Evolutionary conservation across 768 basidiomycete genomes (phyloP).

Genomic region (Boletus reticuloceps): DNA sequence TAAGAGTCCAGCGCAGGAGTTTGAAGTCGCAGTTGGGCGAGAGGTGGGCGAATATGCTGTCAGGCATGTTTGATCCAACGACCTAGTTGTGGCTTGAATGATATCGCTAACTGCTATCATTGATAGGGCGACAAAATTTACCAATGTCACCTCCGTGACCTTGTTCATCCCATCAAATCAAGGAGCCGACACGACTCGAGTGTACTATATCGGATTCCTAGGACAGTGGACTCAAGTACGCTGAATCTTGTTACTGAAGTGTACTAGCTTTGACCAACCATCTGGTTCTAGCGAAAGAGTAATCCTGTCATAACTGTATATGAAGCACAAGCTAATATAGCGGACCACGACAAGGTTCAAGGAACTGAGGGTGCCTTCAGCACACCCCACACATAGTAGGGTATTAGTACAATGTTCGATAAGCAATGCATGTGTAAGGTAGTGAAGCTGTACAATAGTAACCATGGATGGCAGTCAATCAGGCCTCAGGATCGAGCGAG

Average conservation of each 20-base stretch:
- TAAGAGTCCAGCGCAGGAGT: constrained; percentile 65
- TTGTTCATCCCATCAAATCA: constrained; percentile 79
- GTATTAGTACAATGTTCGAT: background rate
- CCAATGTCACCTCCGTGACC: constrained; percentile 76
- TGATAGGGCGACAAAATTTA: constrained; percentile 79
- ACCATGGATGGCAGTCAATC: background rate
- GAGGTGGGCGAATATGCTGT: constrained; percentile 85
- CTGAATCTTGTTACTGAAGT: background rate
- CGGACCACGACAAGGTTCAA: constrained; percentile 85
- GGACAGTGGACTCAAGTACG: constrained; percentile 80
- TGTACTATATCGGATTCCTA: constrained; percentile 85
- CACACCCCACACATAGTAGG: constrained; percentile 37
- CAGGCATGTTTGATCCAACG: constrained; percentile 47
- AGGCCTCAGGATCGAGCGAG: background rate
- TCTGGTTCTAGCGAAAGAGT: constrained; percentile 56
- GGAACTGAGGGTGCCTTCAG: constrained; percentile 66
- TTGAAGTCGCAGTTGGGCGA: constrained; percentile 63
- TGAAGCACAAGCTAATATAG: constrained; percentile 81
- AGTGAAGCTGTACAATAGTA: constrained; percentile 4
- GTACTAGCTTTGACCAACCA: background rate
- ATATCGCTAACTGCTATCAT: background rate
- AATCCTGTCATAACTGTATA: constrained; percentile 85
- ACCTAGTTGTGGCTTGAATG: background rate
- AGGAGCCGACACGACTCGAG: constrained; percentile 69
- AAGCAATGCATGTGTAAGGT: constrained; percentile 11